Evolutionary conservation across 2,329 filamentous ascomycete genomes (phyloP).

Genomic region (Monosporascus sp.): DNA sequence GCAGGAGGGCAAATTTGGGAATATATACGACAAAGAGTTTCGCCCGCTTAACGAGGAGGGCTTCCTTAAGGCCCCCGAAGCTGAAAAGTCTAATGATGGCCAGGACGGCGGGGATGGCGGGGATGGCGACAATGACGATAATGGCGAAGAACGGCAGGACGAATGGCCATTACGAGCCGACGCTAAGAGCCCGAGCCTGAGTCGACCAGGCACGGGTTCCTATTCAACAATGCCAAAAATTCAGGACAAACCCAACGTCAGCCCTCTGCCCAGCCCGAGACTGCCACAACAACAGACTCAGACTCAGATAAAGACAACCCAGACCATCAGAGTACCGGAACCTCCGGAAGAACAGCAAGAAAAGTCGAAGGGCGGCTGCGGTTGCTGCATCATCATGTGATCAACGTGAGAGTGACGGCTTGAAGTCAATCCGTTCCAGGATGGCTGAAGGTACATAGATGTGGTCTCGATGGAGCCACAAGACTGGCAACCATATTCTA

Average conservation of each 20-base stretch:
- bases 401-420: conserved; percentile 10
- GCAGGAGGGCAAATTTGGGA: conserved; percentile 81
- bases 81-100: conserved; percentile 28
- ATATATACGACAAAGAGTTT: conserved; percentile 82
- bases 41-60: conserved; percentile 70
- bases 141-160: conserved; percentile 28
- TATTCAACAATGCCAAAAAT: conserved; percentile 64
- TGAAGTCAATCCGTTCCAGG: conserved; percentile 5
- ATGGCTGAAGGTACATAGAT: conserved; percentile 4
- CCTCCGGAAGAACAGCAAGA: conserved; percentile 46
- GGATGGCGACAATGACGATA: conserved; percentile 2
- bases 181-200: conserved; percentile 44
- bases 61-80: conserved; percentile 41
- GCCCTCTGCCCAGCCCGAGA: conserved; percentile 41
- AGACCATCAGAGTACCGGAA: conserved; percentile 40
- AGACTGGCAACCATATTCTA: conserved; percentile 11
- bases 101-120: conserved; percentile 4
- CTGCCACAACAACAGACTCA: conserved; percentile 30
- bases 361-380: conserved; percentile 55
- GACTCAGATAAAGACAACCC: conserved; percentile 39
- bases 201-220: conserved; percentile 41
- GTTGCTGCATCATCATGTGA: conserved; percentile 75
- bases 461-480: conserved; percentile 7
- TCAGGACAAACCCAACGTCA: conserved; percentile 36
- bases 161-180: conserved; percentile 58